Base-by-base conservation (phyloP, 768 basidiomycete genomes). In the Lentinula raphanica region DNA sequence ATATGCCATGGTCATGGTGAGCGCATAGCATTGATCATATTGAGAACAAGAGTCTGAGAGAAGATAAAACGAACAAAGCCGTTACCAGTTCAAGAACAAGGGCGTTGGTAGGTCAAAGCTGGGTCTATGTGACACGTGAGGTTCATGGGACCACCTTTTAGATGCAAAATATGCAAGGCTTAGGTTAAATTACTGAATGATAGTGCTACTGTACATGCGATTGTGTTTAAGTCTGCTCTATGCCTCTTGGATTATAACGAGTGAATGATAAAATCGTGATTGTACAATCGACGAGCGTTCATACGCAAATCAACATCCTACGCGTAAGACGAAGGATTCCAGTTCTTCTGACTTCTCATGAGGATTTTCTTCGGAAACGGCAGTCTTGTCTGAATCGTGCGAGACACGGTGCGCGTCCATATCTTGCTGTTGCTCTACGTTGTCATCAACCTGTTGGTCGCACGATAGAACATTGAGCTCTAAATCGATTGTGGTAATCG, bases 71-170 rank as follows among this genome's bases (percentile, higher is more conserved):
- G 44, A 39, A 53, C 51, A 53, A 28, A 53, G 21, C 11, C 23
- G 51, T 36, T 53, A 12, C 51, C 51, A 40, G 13, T 53, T 53
- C 36, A 25, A 40, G 51, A 39, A 53, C 36, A 53, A 53, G 32
- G 49, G 27, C 49, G 29, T 32, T 19, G n/a, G 32, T 12, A 7
- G 29, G 49, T 49, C 49, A 49, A 50, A 50, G 49, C 32, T 50
- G 49, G 49, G 11, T n/a, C 36, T 31, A 50, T 29, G 25, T 49
- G 15, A 31, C 29, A 31, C 15, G 13, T 48, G 45, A 21, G n/a
- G 15, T 17, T 15, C 3, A 42, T 15, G 7, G 40, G 15, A 42
- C 40, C 40, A 17, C 8, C 40, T n/a, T n/a, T n/a, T n/a, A n/a
- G n/a, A n/a, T n/a, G n/a, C n/a, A n/a, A n/a, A n/a, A n/a, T n/a